Base-by-base conservation (phyloP, 306 rosid species). In the Acmispon strigosus region DNA sequence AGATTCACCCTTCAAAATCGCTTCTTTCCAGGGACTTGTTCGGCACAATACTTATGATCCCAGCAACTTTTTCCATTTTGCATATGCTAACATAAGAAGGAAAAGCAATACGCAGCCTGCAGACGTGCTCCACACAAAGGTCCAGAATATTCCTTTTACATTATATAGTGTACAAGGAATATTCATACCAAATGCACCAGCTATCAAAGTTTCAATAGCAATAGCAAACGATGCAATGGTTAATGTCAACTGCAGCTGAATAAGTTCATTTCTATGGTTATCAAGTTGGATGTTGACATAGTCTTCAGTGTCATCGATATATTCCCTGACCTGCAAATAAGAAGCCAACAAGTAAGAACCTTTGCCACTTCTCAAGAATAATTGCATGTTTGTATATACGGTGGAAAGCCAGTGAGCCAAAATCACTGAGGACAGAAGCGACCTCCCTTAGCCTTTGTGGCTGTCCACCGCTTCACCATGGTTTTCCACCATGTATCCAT, bases 301-400 rank as follows among this genome's bases (percentile, higher is more conserved):
- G 73, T 95, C 99, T 78, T 95, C 99, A 10, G 99, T 95, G 84
- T 91, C 97, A 54, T 91, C 99, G 9, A 95, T 91, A 81, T 95
- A 95, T 80, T 95, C 97, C 52, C 97, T 87, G 16, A 94, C 98
- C 98, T 94, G 84, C 78, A 88, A 75, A 81, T 47, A 73, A 53
- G 62, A 18, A 10, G 45, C 49, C 74, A 17, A 45, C 15, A 64
- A 62, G 54, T 22, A 64, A 62, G 53, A 67, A 66, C 37, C 50
- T 69, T 13, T 8, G 65, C 39, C 3, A 77, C 10, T 56, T 58
- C 62, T 67, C 51, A 60, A 60, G 64, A 51, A 47, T 11, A n/a
- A n/a, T n/a, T n/a, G n/a, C n/a, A n/a, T n/a, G n/a, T n/a, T n/a
- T n/a, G n/a, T n/a, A n/a, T n/a, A n/a, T n/a, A n/a, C n/a, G n/a